phyloP scores from a whole-genome alignment of 352 stramenopile genomes.

The Globisporangium nagaii region DNA sequence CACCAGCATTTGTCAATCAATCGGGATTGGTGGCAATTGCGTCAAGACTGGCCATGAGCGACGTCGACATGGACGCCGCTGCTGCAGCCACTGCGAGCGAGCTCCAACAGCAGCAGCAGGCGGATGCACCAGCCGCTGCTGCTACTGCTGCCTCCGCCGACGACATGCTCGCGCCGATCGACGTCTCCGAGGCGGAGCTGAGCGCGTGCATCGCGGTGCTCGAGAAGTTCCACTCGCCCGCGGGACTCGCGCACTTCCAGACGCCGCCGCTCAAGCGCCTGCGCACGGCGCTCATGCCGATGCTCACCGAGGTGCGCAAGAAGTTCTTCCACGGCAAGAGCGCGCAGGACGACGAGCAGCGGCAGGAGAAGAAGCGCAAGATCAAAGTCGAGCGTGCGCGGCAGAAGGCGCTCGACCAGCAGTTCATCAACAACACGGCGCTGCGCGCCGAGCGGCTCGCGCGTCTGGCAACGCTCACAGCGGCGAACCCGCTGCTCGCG shows the following conservation, averaged over 20 bases:
- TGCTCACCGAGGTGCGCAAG: slow-evolving; percentile 52
- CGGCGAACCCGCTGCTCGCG: slow-evolving; percentile 48
- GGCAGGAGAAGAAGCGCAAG: slow-evolving; percentile 61
- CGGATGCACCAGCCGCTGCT: background rate
- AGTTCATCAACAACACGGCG: slow-evolving; percentile 80
- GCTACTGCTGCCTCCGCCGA: background rate
- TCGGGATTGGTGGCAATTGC: background rate
- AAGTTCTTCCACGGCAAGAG: slow-evolving; percentile 62
- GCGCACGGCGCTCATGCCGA: slow-evolving; percentile 51
- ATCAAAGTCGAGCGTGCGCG: slow-evolving; percentile 61
- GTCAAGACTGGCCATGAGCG: background rate
- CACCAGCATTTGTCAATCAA: slow-evolving; percentile 2
- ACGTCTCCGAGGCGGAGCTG: slow-evolving; percentile 49
- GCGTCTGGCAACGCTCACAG: slow-evolving; percentile 44
- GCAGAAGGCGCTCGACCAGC: slow-evolving; percentile 63
- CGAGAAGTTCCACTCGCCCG: slow-evolving; percentile 39
- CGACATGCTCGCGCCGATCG: slow-evolving; percentile 1
- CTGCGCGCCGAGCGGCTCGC: slow-evolving; percentile 60
- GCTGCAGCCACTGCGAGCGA: background rate
- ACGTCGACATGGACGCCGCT: slow-evolving; percentile 3
- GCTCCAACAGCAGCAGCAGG: background rate
- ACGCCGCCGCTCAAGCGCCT: slow-evolving; percentile 52
- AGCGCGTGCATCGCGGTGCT: slow-evolving; percentile 49
- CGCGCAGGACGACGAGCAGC: slow-evolving; percentile 27
- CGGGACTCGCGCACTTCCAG: slow-evolving; percentile 45